Evolutionary conservation across 495 filamentous ascomycete genomes (phyloP), one percentile per base, ranked within the genome.

Genomic region (Annulohypoxylon moriforme): DNA sequence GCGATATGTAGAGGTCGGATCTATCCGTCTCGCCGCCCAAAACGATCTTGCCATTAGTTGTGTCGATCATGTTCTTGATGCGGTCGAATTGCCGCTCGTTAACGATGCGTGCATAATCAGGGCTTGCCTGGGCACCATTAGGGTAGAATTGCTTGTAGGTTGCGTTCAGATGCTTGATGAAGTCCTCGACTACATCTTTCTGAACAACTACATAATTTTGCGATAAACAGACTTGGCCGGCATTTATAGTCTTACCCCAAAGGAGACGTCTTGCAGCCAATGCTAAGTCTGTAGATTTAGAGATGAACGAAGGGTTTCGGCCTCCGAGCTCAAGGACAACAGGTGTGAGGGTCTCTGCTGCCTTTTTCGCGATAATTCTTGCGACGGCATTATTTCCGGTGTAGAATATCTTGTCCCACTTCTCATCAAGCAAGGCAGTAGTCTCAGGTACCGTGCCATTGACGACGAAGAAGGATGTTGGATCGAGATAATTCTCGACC

Each of bases 391-490:
- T 82, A 69, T 86, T 87, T 49, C 96, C 96, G 14, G 96, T 99
- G 83, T 97, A 99, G 83, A 96, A 95, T 72, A 99, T 95, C 85
- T 97, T 97, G 80, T 96, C 94, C 93, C 94, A 99, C 74, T 94
- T 94, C 80, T 94, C 88, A 56, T 94, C 88, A 11, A 99, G 84
- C 34, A 98, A 81, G 5, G 90, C 90, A 16, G 91, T 92, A 2
- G 91, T 93, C 85, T 97, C 93, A 24, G 90, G 84, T 31, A 97
- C 76, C 7, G 83, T 88, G 59, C 96, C 96, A 78, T 97, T 94
- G 62, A 97, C 85, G 56, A 95, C 84, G 16, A 84, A 82, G 77
- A 93, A 97, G 68, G 89, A 89, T n/a, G 86, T 86, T 25, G 87
- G 88, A 79, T 98, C 96, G 34, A 98, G 87, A 31, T 86, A 85